A percentile compares a stretch with the other conserved stretches of the same genome.
These are phyloP conservation scores for Colletotrichum cordylinicola DNA, from an alignment of 2,329 filamentous ascomycete genomes.

Conservation along the genomic window DNA sequence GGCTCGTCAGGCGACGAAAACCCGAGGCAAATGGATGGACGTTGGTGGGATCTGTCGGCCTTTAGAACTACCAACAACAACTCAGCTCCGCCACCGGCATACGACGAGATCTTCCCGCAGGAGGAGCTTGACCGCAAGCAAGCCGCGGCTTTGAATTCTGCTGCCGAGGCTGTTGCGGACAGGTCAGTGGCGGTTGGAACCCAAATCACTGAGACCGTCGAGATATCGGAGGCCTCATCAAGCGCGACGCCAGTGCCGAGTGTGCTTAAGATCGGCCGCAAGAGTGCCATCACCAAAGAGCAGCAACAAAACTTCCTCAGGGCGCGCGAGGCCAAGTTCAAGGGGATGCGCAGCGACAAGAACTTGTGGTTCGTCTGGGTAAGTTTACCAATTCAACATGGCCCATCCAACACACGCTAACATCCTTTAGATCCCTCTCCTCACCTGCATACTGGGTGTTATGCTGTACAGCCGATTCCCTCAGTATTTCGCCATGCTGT, in stretches of 20 bases:
- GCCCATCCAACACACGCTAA: conserved; percentile 23
- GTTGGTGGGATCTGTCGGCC: conserved; percentile 74
- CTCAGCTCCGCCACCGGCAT: conserved; percentile 71
- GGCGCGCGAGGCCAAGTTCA: conserved; percentile 66
- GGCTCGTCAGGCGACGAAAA: conserved; percentile 47
- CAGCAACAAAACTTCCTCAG: conserved; percentile 69
- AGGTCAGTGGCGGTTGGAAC: conserved; percentile 54
- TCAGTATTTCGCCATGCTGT: conserved; percentile 40
- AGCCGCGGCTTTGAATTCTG: conserved; percentile 61
- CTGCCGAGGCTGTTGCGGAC: conserved; percentile 64
- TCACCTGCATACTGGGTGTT: conserved; percentile 52
- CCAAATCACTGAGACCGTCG: conserved; percentile 40
- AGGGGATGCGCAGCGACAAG: conserved; percentile 66
- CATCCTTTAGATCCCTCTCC: conserved; percentile 52
- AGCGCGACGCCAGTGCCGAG: conserved; percentile 27
- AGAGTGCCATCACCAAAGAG: conserved; percentile 68
- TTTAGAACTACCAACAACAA: conserved; percentile 49
- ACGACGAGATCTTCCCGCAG: conserved; percentile 78
- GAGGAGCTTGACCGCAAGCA: conserved; percentile 61
- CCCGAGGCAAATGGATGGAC: conserved; percentile 54
- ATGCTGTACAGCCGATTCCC: conserved; percentile 59
- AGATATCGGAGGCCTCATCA: conserved; percentile 38
- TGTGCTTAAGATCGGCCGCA: conserved; percentile 65
- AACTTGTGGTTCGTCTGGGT: conserved; percentile 76
- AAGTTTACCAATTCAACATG: conserved; percentile 32